Evolutionary conservation across 2,329 filamentous ascomycete species (phyloP), one percentile per base, ranked within the genome.

Genomic region (Clarireedia sp.): DNA sequence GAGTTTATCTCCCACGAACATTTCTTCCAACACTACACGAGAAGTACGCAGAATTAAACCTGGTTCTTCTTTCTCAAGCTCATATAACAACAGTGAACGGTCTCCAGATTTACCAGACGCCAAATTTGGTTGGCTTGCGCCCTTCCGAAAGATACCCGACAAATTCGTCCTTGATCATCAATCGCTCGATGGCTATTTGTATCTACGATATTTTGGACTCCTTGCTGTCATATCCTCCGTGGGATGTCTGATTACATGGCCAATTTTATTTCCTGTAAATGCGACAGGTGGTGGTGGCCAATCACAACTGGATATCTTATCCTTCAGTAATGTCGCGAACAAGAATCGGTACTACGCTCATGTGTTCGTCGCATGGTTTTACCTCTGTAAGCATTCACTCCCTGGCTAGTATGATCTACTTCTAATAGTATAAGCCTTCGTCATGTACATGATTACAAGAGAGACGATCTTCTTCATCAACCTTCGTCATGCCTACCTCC

Each of bases 401-500:
- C 7, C 16, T 16, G 38, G 8, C 16, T 9, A 9, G 12, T 40
- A 8, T 19, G 4, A 23, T 8, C 6, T 5, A 2, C 38, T 43
- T 43, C 57, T 59, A 51, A 58, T 19, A 12, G 2, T 16, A 21
- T 9, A 14, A 65, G 82, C 80, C 44, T 96, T 96, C 68, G 79
- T 97, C 62, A 86, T 96, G 73, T 95, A 88, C 72, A 86, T 89
- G 66, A 82, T 97, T 59, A 87, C 90, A 55, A 82, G 90, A 57
- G 92, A 97, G 71, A 85, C 83, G 66, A 86, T 96, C 62, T 95
- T 86, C 78, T 95, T 89, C 70, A 87, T 96, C 74, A 95, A 95
- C 65, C 73, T 96, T 50, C 87, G 91, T 59, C 91, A 96, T 72
- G 90, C 91, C 0, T 96, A 95, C 72, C 81, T 94, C 46, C 80